Base-by-base conservation (phyloP, 2,329 filamentous ascomycete species). In the Beauveria varroae region DNA sequence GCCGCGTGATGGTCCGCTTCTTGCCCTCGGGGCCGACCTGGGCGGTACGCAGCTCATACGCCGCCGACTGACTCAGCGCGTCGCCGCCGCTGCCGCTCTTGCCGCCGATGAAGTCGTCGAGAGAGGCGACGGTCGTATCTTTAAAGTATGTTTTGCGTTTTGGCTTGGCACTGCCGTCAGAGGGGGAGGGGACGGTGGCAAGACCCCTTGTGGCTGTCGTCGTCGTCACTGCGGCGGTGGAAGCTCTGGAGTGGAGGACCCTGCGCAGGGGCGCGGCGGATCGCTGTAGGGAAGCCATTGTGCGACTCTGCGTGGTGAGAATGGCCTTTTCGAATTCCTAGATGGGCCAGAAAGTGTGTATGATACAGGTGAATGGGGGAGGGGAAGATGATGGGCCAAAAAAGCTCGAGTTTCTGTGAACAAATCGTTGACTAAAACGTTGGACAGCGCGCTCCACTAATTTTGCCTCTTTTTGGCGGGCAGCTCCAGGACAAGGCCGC, bases 1-100 rank as follows among this genome's bases (percentile, higher is more conserved):
- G 80, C 53, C 95, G 86, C 16, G 85, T 88, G 68, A 88, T 84
- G 67, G 84, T 86, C 66, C 78, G 80, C 72, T 85, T 84, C 72
- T 80, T 83, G 63, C 84, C 84, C 30, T 79, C 80, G 22, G 85
- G 85, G 43, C 85, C 85, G 67, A 88, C 85, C 70, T 86, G 79
- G 66, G 83, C 85, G 44, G 85, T 88, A 66, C 81, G 79, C 47
- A 87, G 77, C 60, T 80, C 78, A 71, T 85, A 86, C 6, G 84
- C 83, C 58, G 87, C 85, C 65, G 76, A 72, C 7, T 77, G 68
- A 1, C 81, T 67, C 5, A 86, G 71, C 3, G 56, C 43, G 14
- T 30, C 47, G 57, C 24, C 12, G n/a, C 74, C 67, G 1, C 76
- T 58, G 2, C 77, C 75, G 46, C 16, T 18, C 43, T 34, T 49